phyloP scores from a whole-genome alignment of 1,139 yeast species.

The Casaregolazyma suthepensis region DNA sequence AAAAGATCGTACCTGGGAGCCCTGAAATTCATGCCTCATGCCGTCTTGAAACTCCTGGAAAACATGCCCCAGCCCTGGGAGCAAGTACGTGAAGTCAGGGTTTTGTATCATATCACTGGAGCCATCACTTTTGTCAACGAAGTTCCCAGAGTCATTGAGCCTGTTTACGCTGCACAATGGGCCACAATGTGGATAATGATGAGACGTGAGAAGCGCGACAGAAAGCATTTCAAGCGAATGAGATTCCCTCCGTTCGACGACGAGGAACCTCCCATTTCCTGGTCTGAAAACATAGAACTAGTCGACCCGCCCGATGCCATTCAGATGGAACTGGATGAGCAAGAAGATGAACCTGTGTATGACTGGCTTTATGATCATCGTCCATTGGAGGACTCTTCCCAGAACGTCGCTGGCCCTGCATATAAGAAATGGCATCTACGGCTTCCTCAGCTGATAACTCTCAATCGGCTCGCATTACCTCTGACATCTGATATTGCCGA shows the following conservation, averaged over 20 bases:
- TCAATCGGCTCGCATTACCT: conserved; percentile 65
- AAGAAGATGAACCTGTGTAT: conserved; percentile 49
- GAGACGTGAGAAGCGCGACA: conserved; percentile 90
- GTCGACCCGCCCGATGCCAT: conserved; percentile 68
- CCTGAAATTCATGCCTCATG: conserved; percentile 92
- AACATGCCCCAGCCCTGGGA: conserved; percentile 99
- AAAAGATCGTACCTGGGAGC: conserved; percentile 88
- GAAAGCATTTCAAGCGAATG: conserved; percentile 85
- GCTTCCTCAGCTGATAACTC: conserved; percentile 55
- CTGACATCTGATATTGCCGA: conserved; percentile 53
- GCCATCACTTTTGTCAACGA: conserved; percentile 96
- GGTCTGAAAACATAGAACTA: conserved; percentile 71
- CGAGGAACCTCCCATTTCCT: conserved; percentile 88
- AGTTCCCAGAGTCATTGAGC: conserved; percentile 85
- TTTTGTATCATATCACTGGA: conserved; percentile 83
- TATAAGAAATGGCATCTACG: conserved; percentile 68
- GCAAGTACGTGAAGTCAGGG: conserved; percentile 73
- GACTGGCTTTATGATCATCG: conserved; percentile 80
- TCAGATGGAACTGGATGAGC: conserved; percentile 53
- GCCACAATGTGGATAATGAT: conserved; percentile 86
- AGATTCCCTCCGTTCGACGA: conserved; percentile 96
- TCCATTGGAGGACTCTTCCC: conserved; percentile 58
- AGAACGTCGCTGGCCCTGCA: conserved; percentile 65
- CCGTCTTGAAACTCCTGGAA: conserved; percentile 78
- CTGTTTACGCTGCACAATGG: conserved; percentile 93